A percentile compares a stretch with the other conserved stretches of the same genome.
Evolutionary conservation across 306 rosid species (phyloP).

Genomic region (Malus sylvestris): DNA sequence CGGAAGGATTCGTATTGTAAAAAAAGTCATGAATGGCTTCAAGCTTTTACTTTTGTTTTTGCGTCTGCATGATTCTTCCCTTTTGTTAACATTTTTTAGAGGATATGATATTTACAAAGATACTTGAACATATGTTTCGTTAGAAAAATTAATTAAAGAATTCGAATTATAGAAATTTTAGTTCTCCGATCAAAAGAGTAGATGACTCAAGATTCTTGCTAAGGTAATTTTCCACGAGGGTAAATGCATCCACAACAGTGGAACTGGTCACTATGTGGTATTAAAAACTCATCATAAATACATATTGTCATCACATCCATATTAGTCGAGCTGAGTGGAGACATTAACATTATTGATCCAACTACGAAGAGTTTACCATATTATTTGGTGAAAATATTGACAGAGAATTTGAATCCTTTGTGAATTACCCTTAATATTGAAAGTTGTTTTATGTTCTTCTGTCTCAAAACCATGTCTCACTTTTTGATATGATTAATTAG

Average conservation of each 20-base stretch:
- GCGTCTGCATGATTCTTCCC: constrained; percentile 11
- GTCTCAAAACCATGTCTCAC: not conserved
- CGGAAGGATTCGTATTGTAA: constrained; percentile 23
- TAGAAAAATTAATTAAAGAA: too few relatives aligned
- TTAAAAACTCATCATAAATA: not conserved
- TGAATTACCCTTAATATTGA: not conserved
- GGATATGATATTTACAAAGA: too few relatives aligned
- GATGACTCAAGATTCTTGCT: too few relatives aligned
- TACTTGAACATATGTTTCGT: too few relatives aligned
- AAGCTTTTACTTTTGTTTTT: not conserved
- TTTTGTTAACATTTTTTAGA: too few relatives aligned
- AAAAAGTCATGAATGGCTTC: constrained; percentile 3
- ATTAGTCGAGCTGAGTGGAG: too few relatives aligned
- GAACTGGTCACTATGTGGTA: too few relatives aligned
- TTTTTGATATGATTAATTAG: constrained; percentile 4
- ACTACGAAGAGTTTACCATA: not conserved
- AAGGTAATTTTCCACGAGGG: not conserved
- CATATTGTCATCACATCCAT: too few relatives aligned
- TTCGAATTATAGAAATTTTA: too few relatives aligned
- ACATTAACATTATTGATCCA: not conserved
- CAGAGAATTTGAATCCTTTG: not conserved
- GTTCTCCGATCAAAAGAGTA: too few relatives aligned
- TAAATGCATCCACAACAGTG: not conserved
- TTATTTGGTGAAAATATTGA: not conserved
- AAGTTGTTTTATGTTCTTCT: not conserved